Percentiles rank a stretch among this genome's conserved stretches.
Evolutionary conservation across 2,329 filamentous ascomycete genomes (phyloP).

Genomic region (Coccinonectria pachysandricola): DNA sequence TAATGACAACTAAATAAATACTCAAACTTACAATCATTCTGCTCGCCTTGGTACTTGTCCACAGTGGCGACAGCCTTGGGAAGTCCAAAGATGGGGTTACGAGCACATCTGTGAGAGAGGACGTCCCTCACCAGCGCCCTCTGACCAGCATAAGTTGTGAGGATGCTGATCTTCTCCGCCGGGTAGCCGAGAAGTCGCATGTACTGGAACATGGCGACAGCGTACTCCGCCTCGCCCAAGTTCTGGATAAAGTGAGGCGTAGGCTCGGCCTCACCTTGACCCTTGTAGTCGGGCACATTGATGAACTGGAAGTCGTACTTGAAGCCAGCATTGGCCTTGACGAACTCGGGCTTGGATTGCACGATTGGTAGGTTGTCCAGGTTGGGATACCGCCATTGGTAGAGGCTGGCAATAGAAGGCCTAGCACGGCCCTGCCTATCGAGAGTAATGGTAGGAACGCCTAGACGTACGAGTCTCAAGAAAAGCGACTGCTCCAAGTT

Average conservation of each 20-base stretch:
- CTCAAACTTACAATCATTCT: conserved; percentile 79
- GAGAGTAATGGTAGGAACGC: conserved; percentile 81
- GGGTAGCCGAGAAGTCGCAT: conserved; percentile 95
- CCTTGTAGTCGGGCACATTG: conserved; percentile 88
- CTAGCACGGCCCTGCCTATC: conserved; percentile 91
- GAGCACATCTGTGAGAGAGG: conserved; percentile 69
- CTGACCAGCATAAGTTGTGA: conserved; percentile 91
- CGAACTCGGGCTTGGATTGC: conserved; percentile 58
- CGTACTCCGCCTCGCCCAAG: conserved; percentile 91
- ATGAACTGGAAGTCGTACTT: conserved; percentile 95
- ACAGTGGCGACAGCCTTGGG: conserved; percentile 88
- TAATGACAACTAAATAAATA: no score
- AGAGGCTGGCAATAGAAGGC: conserved; percentile 76
- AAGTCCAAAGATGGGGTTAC: conserved; percentile 75
- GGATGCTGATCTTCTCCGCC: conserved; percentile 69
- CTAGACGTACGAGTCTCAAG: conserved; percentile 77
- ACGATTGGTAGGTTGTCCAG: conserved; percentile 73
- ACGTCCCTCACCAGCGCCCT: conserved; percentile 82
- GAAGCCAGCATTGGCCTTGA: conserved; percentile 81
- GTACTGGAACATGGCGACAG: conserved; percentile 90
- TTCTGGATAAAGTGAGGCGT: conserved; percentile 95
- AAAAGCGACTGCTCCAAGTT: conserved; percentile 96
- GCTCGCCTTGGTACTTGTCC: conserved; percentile 98
- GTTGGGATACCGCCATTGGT: conserved; percentile 83
- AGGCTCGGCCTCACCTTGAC: conserved; percentile 77